Base-by-base conservation (phyloP, 768 basidiomycete genomes). In the Lactarius psammicola region DNA sequence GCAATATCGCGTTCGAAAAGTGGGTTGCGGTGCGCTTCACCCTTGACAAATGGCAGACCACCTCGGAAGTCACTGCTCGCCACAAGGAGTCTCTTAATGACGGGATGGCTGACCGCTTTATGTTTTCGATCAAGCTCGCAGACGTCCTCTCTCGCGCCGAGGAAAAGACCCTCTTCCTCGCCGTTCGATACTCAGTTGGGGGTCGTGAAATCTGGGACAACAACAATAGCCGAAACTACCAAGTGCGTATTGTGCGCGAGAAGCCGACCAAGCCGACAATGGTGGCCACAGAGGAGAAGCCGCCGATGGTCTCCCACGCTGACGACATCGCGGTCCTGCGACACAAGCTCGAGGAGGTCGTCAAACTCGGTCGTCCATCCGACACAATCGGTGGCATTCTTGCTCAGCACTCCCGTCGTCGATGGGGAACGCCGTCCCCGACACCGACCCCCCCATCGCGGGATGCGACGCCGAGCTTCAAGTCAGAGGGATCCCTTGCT, bases 21-120 rank as follows among this genome's bases (percentile, higher is more conserved):
- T 85, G 85, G 81, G 82, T 98, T 60, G 89, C 87, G 9, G 85
- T 94, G 30, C 86, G 96, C 33, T 98, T 97, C 76, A 98, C 96
- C 1, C 84, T 95, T 71, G 96, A 98, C 74, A 82, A 81, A 70
- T 98, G 96, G 96, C 93, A 94, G 76, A 99, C 96, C 56, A 95
- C 93, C 65, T 91, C 89, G 75, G 96, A 98, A 76, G 92, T 97
- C 64, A 85, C 87, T 0, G 95, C 88, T 30, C 85, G 84, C 58
- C 89, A 92, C 74, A 76, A 84, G 20, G 81, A 84, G 63, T 74
- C 80, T 40, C 67, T 79, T 26, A 70, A 69, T 54, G 74, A 68
- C 34, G 75, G 78, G 42, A 62, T 61, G 30, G 82, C 84, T 74
- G 94, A 95, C 73, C 80, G 90, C 23, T 96, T 96, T 77, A 74